Evolutionary conservation across 176 grass and related monocot genomes (phyloP), one percentile per base, ranked within the genome.

Genomic region (Bromus sterilis): DNA sequence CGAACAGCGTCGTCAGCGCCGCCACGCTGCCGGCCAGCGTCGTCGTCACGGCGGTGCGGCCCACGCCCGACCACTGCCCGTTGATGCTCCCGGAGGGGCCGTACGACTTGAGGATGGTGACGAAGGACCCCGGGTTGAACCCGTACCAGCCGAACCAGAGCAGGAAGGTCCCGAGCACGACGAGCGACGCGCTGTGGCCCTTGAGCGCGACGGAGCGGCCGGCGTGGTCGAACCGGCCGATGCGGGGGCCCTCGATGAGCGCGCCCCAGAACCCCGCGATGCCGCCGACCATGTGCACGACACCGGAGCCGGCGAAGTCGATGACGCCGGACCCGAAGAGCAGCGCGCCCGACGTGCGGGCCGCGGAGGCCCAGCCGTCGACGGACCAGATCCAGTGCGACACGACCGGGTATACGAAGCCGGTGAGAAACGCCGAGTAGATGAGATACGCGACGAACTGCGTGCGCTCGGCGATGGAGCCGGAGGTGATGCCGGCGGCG

Each of bases 81-180:
- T 97, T 14, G 68, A 97, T 75, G 44, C 80, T 89, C 0, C 94
- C 92, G 4, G 87, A 29, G 5, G 94, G 89, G 1, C 90, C 90
- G 74, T 97, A 97, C 1, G 89, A 65, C 83, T 92, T 94, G 77
- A 85, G 78, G 87, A 97, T 97, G 48, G 88, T 83, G 73, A 8
- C 69, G 90, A 97, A 97, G 56, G 94, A 97, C 0, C 94, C 94
- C 0, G 92, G 94, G 88, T 97, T 97, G 88, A 97, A 97, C 0
- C 92, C 94, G 77, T 92, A 97, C 94, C 94, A 97, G 0, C 94
- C 94, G 74, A 97, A 94, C 94, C 94, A 97, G 46, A 97, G 92
- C 56, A 97, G 78, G 80, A 97, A 97, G 13, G 94, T 97, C 12
- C 94, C 94, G 2, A 97, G 86, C 42, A 97, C 92, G 28, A 97